A percentile compares a stretch with the other conserved stretches of the same genome.
phyloP scores from a whole-genome alignment of 352 stramenopile genomes.

The Phytophthora foliorum region DNA sequence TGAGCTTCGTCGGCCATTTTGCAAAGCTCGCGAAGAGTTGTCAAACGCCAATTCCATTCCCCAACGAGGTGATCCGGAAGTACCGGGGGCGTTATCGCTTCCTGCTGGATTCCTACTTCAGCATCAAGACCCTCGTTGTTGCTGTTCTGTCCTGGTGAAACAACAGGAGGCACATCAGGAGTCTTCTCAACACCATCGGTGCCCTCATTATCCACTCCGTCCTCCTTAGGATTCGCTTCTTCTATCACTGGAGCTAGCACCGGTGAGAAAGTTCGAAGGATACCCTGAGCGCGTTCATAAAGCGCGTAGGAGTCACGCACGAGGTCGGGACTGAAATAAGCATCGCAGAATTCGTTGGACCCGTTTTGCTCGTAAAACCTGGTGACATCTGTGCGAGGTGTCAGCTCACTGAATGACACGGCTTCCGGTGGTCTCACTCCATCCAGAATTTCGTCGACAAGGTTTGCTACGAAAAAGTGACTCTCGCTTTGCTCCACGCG shows the following conservation, averaged over 20 bases:
- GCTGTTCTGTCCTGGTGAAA: constrained; percentile 8
- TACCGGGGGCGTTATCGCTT: not conserved
- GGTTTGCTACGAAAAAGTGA: constrained; percentile 57
- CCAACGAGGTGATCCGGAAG: not conserved
- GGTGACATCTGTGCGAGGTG: constrained; percentile 28
- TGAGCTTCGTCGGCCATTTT: constrained; percentile 41
- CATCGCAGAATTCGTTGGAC: constrained; percentile 37
- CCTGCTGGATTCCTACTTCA: constrained; percentile 3
- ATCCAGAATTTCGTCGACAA: constrained; percentile 66
- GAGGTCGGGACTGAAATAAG: constrained; percentile 49
- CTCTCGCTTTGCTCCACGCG: constrained; percentile 37
- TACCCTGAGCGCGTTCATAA: constrained; percentile 35
- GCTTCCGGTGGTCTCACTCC: constrained; percentile 40
- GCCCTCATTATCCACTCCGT: not conserved
- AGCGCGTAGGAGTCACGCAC: constrained; percentile 33
- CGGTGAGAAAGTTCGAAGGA: constrained; percentile 18
- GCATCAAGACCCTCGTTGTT: not conserved
- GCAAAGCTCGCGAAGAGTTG: constrained; percentile 37
- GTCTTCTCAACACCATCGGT: not conserved
- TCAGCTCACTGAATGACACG: constrained; percentile 41
- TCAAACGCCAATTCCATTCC: constrained; percentile 49
- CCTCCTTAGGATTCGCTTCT: constrained; percentile 13
- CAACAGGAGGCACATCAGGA: not conserved
- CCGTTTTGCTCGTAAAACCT: constrained; percentile 46
- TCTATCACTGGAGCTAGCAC: not conserved